Evolutionary conservation across 2,329 filamentous ascomycete species (phyloP), one percentile per base, ranked within the genome.

Genomic region (Curvularia sp.): DNA sequence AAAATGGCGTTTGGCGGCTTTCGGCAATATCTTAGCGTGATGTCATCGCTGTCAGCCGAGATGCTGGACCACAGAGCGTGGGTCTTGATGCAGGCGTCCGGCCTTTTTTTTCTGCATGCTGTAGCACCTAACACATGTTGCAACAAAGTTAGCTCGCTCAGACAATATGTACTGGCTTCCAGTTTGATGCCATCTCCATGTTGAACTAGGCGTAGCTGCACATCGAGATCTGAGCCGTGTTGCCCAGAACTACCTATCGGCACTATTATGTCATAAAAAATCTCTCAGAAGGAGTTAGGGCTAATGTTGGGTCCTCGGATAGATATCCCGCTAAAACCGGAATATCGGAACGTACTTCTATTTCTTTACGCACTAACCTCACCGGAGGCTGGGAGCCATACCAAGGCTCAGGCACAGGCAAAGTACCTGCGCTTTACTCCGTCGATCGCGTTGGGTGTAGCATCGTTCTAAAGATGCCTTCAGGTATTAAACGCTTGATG

Each of bases 31-130:
- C 59, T 60, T 57, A 57, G 55, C 49, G 43, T 67, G 66, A 69
- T 59, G 65, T 69, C 65, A 66, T 60, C 20, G 44, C 55, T 49
- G 49, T 62, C 53, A 59, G 31, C 63, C 59, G 56, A 49, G 55
- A 57, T 6, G 7, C 41, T n/a, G 47, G 39, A 46, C 58, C 57
- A 64, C 51, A 58, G 52, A 58, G 61, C 53, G 53, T 55, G 35
- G 24, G 13, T 15, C 18, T 60, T 26, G 50, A 22, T 20, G 41
- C 46, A 33, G 44, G 33, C 30, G 20, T 39, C 39, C 24, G 15
- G 28, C 28, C 20, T 15, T 9, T 12, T 26, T 43, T 41, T 43
- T 44, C 44, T 35, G 33, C 33, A 35, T 35, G 33, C 33, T n/a
- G 33, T 35, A 5, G 13, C 9, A 6, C 33, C 5, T 35, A 31